Conservation (phyloP, 306 rosid genomes). For the Hippophae gyantsensis region DNA sequence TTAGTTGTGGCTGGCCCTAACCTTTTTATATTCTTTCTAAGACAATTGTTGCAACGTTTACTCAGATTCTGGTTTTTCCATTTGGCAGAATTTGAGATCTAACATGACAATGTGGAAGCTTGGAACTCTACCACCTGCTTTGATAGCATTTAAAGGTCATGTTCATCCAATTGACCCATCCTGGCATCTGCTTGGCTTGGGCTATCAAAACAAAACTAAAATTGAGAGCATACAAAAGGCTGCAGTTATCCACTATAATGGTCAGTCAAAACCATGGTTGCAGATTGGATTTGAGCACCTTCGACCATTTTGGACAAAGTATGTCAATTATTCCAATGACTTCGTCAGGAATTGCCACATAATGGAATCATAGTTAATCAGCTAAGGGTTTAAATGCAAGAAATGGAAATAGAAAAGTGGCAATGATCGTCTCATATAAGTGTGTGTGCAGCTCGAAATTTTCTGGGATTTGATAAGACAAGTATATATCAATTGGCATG, state of each 20-base stretch:
- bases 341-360: slow-evolving; percentile 89
- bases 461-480: slow-evolving; percentile 31
- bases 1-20: too few relatives aligned
- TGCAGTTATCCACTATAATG: slow-evolving; percentile 97
- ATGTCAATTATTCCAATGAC: slow-evolving; percentile 83
- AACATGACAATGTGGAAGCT: neutral
- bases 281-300: slow-evolving; percentile 95
- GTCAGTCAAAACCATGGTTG: slow-evolving; percentile 98
- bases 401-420: slow-evolving; percentile 13
- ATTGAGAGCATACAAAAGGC: slow-evolving; percentile 57
- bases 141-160: neutral
- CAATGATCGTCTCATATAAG: slow-evolving; percentile 35
- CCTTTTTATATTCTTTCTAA: too few relatives aligned
- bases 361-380: slow-evolving; percentile 63
- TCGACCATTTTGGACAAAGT: slow-evolving; percentile 89
- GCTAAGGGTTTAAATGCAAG: slow-evolving; percentile 24
- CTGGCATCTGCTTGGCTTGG: slow-evolving; percentile 99
- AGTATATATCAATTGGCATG: slow-evolving; percentile 33
- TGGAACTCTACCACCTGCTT: neutral
- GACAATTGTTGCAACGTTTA: neutral
- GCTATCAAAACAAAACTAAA: slow-evolving; percentile 73
- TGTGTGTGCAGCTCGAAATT: slow-evolving; percentile 30
- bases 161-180: slow-evolving; percentile 70
- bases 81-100: neutral
- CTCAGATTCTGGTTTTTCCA: neutral